phyloP scores from a whole-genome alignment of 78 protist genomes.

The Creolimax fragrantissima region DNA sequence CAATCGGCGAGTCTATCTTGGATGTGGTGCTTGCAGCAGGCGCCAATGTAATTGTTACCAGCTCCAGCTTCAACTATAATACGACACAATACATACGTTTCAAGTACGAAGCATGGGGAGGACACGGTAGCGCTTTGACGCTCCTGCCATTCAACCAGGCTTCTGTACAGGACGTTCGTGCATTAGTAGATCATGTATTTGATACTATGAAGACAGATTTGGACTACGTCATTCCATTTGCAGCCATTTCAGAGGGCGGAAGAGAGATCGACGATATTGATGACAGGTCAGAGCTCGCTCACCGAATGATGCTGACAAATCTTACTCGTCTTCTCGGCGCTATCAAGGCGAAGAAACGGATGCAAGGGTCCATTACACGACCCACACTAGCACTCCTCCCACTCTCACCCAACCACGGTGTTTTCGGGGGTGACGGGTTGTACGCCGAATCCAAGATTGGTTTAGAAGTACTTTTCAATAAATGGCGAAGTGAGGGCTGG shows the following conservation, averaged over 20 bases:
- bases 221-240: constrained; percentile 56
- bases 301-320: constrained; percentile 63
- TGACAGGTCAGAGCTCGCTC: constrained; percentile 47
- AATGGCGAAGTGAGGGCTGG: constrained; percentile 57
- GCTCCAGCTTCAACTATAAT: constrained; percentile 10
- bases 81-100: constrained; percentile 23
- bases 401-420: constrained; percentile 60
- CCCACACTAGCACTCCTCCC: not conserved
- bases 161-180: not conserved
- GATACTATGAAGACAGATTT: constrained; percentile 19
- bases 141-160: constrained; percentile 58
- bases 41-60: constrained; percentile 38
- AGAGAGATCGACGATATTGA: constrained; percentile 34
- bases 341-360: constrained; percentile 21
- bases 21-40: constrained; percentile 24
- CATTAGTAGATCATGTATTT: not conserved
- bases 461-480: constrained; percentile 46
- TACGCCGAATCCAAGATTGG: constrained; percentile 60
- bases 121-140: constrained; percentile 24
- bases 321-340: constrained; percentile 46
- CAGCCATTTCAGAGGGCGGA: constrained; percentile 58
- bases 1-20: constrained; percentile 38
- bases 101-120: constrained; percentile 32
- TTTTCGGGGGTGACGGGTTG: constrained; percentile 61
- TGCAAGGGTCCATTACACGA: not conserved